Percentiles rank a stretch among this genome's conserved stretches.
Conservation (phyloP, 352 stramenopile genomes). For the Phytophthora fragariaefolia region DNA sequence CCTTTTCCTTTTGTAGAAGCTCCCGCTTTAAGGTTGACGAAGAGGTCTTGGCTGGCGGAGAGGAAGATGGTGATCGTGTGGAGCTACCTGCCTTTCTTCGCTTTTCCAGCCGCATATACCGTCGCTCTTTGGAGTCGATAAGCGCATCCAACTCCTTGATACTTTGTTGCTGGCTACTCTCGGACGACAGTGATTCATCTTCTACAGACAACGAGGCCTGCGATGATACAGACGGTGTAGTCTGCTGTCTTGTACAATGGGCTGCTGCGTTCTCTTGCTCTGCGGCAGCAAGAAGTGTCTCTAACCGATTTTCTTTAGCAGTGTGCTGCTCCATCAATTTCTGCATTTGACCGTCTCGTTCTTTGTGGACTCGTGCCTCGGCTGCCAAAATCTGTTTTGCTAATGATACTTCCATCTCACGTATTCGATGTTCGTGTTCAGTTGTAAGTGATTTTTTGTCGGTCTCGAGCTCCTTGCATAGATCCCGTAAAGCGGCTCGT, state of each 20-base stretch:
- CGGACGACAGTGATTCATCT: slow-evolving; percentile 15
- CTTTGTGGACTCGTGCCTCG: slow-evolving; percentile 44
- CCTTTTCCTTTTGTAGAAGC: slow-evolving; percentile 48
- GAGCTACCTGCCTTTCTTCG: slow-evolving; percentile 22
- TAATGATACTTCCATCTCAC: slow-evolving; percentile 42
- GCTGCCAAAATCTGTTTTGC: slow-evolving; percentile 39
- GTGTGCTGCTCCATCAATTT: slow-evolving; percentile 53
- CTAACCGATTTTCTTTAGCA: slow-evolving; percentile 38
- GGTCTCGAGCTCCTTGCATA: slow-evolving; percentile 35
- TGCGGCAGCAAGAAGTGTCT: slow-evolving; percentile 15
- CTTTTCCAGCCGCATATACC: slow-evolving; percentile 27
- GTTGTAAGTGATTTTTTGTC: slow-evolving; percentile 27
- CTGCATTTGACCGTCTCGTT: slow-evolving; percentile 44
- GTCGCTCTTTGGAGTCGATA: slow-evolving; percentile 43
- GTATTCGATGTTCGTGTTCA: slow-evolving; percentile 33
- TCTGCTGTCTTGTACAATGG: slow-evolving; percentile 24
- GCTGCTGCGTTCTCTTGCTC: slow-evolving; percentile 11
- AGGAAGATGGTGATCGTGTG: slow-evolving; percentile 13
- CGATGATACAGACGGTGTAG: slow-evolving; percentile 35
- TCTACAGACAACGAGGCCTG: slow-evolving; percentile 19
- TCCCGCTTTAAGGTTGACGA: slow-evolving; percentile 35
- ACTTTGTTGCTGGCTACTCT: slow-evolving; percentile 34
- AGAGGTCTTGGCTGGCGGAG: slow-evolving; percentile 23
- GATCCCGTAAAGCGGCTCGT: slow-evolving; percentile 1
- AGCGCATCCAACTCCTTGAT: slow-evolving; percentile 52